Conservation (phyloP, 106 monocot genomes). For the Apostasia ramifera region DNA sequence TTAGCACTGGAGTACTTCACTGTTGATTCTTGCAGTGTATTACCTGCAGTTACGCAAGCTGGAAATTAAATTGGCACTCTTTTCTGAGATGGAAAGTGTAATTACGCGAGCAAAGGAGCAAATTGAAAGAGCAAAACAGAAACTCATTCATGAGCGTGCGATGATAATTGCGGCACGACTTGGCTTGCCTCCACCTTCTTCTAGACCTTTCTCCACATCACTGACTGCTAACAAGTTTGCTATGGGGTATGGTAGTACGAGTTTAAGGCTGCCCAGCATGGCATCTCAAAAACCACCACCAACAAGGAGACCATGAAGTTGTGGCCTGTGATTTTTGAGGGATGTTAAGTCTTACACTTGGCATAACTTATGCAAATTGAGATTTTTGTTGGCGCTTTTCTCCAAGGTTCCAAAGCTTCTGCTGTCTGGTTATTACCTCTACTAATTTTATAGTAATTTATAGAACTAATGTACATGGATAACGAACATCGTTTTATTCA, state of each 20-base stretch:
- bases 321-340: neutral
- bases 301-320: constrained; percentile 37
- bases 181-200: constrained; percentile 30
- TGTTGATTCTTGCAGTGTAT: neutral
- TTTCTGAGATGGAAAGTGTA: constrained; percentile 52
- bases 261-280: constrained; percentile 24
- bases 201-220: constrained; percentile 25
- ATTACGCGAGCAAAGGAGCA: constrained; percentile 63
- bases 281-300: constrained; percentile 35
- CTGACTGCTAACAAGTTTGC: constrained; percentile 21
- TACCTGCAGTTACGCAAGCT: constrained; percentile 72
- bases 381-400: neutral
- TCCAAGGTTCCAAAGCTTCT: neutral
- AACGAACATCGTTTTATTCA: too few relatives aligned
- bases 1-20: too few relatives aligned
- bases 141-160: constrained; percentile 58
- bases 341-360: neutral
- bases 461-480: too few relatives aligned
- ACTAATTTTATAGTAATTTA: too few relatives aligned
- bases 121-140: constrained; percentile 68
- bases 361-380: neutral
- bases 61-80: constrained; percentile 63
- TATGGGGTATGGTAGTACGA: constrained; percentile 17
- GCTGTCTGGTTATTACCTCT: neutral
- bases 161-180: constrained; percentile 82